Conservation (phyloP, 2,329 filamentous ascomycete genomes). For the Aspergillus floridensis region DNA sequence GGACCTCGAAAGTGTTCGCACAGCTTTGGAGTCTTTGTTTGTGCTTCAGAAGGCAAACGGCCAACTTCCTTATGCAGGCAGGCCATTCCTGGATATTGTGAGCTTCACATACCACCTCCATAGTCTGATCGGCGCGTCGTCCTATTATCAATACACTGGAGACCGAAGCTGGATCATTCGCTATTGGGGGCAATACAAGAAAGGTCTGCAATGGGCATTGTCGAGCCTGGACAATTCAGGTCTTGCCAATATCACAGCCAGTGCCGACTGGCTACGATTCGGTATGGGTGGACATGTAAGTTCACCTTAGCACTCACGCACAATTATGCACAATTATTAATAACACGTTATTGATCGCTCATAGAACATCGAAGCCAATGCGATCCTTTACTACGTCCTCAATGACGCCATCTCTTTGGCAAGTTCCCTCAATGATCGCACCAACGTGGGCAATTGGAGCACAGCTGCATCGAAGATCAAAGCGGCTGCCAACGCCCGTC, state of each 20-base stretch:
- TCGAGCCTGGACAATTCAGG: constrained; percentile 43
- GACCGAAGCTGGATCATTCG: constrained; percentile 40
- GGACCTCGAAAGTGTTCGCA: constrained; percentile 51
- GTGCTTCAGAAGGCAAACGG: constrained; percentile 46
- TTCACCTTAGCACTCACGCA: background rate
- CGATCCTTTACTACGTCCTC: constrained; percentile 43
- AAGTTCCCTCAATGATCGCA: constrained; percentile 19
- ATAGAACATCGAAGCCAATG: constrained; percentile 39
- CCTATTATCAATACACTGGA: constrained; percentile 46
- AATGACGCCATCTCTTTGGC: constrained; percentile 24
- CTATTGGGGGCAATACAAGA: constrained; percentile 47
- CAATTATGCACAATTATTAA: background rate
- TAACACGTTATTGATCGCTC: background rate
- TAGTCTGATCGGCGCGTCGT: constrained; percentile 46
- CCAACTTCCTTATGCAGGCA: constrained; percentile 52
- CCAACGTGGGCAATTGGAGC: constrained; percentile 19
- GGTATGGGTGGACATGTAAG: constrained; percentile 51
- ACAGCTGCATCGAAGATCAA: constrained; percentile 21
- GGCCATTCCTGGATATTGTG: constrained; percentile 40
- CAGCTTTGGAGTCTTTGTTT: constrained; percentile 51
- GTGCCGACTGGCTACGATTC: constrained; percentile 49
- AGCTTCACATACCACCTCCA: constrained; percentile 58
- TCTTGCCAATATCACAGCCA: constrained; percentile 47
- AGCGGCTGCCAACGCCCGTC: constrained; percentile 24
- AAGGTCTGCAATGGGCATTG: constrained; percentile 44